Base-by-base conservation (phyloP, 2,329 filamentous ascomycete genomes). In the Aspergillus quadrilineatus region DNA sequence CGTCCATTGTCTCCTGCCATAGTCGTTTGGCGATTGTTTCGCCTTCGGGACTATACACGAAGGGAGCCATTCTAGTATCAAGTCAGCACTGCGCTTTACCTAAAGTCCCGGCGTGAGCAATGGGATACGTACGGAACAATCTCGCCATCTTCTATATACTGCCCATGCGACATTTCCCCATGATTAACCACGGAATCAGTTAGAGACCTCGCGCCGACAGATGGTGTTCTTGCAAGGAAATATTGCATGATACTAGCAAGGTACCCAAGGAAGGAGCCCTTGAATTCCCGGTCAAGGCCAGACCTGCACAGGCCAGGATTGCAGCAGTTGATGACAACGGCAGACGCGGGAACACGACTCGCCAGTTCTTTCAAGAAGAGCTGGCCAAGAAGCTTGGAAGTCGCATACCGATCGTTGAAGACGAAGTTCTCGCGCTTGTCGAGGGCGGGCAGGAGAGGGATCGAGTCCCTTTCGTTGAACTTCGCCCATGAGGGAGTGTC, bases 21-120 rank as follows among this genome's bases (percentile, higher is more conserved):
- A 78, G 52, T 14, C 63, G 64, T 2, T 77, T 66, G n/a, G 60
- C 71, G 15, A 75, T 56, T 1, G 62, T 57, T 26, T 68, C 67
- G 0, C 75, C 75, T 22, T 77, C 69, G 0, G 67, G 53, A 0
- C 64, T 69, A 30, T 78, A 76, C 8, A 72, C 10, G 10, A 55
- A 46, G 1, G 57, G 36, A 15, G 55, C 55, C 15, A 59, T 57
- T 3, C 57, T 55, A 22, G 8, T 5, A 44, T n/a, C 8, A 14
- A 32, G 15, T 17, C 12, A 9, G 6, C n/a, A 54, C 45, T 26
- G 22, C 22, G 22, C 22, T 22, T 4, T 22, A 22, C 22, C 3
- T 22, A 22, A 22, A 22, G 22, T 4, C 22, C 3, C 22, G 1
- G 22, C 3, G 22, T 22, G 22, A 22, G 22, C 2, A 22, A 22